A percentile compares a stretch with the other conserved stretches of the same genome.
phyloP scores from a whole-genome alignment of 2,329 filamentous ascomycete genomes.

The Tolypocladium ovalisporum region DNA sequence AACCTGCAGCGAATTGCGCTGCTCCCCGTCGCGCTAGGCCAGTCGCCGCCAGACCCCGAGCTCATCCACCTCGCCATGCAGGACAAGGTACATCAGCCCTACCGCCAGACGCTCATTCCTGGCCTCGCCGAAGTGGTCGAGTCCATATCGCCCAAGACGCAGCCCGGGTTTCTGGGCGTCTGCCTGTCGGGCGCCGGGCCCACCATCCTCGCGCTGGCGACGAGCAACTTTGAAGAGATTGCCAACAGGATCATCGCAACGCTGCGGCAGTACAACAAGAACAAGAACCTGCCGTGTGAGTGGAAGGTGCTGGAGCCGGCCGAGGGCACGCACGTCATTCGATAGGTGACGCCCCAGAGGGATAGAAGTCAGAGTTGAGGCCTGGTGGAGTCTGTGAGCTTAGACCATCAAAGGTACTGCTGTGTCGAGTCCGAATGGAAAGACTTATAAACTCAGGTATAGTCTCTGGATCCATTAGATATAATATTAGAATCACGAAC shows the following conservation, averaged over 20 bases:
- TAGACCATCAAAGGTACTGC: too few relatives aligned
- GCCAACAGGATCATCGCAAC: conserved; percentile 65
- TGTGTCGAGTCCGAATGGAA: too few relatives aligned
- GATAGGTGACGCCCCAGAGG: conserved; percentile 8
- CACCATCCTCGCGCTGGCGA: conserved; percentile 87
- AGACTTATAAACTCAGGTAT: too few relatives aligned
- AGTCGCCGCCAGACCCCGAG: conserved; percentile 81
- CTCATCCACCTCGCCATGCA: conserved; percentile 98
- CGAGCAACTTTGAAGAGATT: conserved; percentile 79
- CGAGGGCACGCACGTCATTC: conserved; percentile 48
- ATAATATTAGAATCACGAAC: neutral
- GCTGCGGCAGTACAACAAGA: conserved; percentile 49
- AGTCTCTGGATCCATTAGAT: too few relatives aligned
- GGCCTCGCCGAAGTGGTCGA: conserved; percentile 84
- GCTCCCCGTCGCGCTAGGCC: conserved; percentile 77
- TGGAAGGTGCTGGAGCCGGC: conserved; percentile 88
- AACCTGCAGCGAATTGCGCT: conserved; percentile 92
- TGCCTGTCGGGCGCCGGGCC: conserved; percentile 92
- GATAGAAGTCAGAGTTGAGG: neutral
- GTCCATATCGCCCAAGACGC: conserved; percentile 77
- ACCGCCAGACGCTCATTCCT: conserved; percentile 83
- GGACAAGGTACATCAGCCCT: conserved; percentile 95
- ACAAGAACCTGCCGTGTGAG: conserved; percentile 62
- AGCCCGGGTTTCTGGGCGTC: conserved; percentile 83
- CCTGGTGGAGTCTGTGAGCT: neutral